Conservation (phyloP, 164 flowering plant species). For the Chloranthus sessilifolius region DNA sequence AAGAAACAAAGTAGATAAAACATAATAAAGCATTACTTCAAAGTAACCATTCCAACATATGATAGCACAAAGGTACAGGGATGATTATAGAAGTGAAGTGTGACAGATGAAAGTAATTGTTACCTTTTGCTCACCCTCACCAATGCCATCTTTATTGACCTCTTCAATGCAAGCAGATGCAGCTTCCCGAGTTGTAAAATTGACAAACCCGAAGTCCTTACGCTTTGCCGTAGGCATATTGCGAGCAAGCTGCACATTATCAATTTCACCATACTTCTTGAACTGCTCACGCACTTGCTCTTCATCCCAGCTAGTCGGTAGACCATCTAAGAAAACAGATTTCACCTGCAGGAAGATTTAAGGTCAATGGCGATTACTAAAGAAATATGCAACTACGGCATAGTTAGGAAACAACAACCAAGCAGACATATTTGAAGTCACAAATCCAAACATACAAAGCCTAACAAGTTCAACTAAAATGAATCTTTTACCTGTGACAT, state of each 20-base stretch:
- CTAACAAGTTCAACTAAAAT: background rate
- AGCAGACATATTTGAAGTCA: background rate
- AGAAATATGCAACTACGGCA: background rate
- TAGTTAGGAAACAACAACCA: background rate
- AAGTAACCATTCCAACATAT: background rate
- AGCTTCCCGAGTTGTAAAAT: slow-evolving; percentile 21
- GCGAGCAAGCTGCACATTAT: slow-evolving; percentile 28
- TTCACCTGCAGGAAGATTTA: slow-evolving; percentile 17
- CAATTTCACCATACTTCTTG: slow-evolving; percentile 26
- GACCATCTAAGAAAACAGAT: slow-evolving; percentile 28
- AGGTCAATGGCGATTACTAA: background rate
- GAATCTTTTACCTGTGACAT: slow-evolving; percentile 24
- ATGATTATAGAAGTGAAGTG: background rate
- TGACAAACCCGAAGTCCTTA: slow-evolving; percentile 24
- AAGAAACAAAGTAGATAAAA: background rate
- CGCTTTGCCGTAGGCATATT: slow-evolving; percentile 33
- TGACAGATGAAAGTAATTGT: background rate
- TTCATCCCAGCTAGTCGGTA: slow-evolving; percentile 29
- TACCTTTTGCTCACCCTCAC: slow-evolving; percentile 22
- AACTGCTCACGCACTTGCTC: slow-evolving; percentile 14
- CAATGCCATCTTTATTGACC: slow-evolving; percentile 22
- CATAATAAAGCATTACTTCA: too few species aligned
- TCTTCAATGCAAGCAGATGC: slow-evolving; percentile 29
- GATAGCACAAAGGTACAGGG: background rate
- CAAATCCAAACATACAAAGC: too few species aligned